Evolutionary conservation across 495 filamentous ascomycete genomes (phyloP), one percentile per base, ranked within the genome.

Genomic region (Tricharina praecox): DNA sequence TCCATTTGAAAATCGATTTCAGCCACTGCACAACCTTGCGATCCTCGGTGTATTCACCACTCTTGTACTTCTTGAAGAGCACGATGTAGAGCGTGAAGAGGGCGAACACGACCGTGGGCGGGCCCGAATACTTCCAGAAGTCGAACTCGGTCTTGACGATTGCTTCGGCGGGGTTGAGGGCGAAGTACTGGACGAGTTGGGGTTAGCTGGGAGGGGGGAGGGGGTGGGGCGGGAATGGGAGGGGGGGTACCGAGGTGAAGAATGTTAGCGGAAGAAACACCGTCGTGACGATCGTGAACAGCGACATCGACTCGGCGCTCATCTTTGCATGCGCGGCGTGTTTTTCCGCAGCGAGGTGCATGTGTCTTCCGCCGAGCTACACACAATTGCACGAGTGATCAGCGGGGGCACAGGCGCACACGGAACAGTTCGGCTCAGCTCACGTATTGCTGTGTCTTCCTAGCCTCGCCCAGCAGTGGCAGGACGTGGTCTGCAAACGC

Each of bases 241-340:
- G n/a, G n/a, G n/a, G n/a, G n/a, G n/a, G 4, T 46, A 53, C 51
- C 19, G 47, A 13, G 24, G 26, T 39, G 24, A 53, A 35, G 24
- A 53, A 53, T 13, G 36, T 32, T 9, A 53, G 47, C 0, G 51
- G 51, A 2, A 53, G 15, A 19, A 53, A 53, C 1, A 46, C 8
- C 21, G 47, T 35, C 2, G 33, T 41, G 16, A 50, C 21, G 3
- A 40, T 15, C 5, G 51, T 50, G 25, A 50, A 50, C 25, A 53
- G 2, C 2, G 51, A 39, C 34, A 37, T 37, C 7, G 34, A 9
- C 16, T 8, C 34, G 7, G 34, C 34, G 9, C 16, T 9, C 16
- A 11, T 37, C 16, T 37, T 37, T 15, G 15, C 15, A 4, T 11
- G 34, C 16, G 8, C 16, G 8, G 34, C 16, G 8, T 37, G 34